phyloP scores from a whole-genome alignment of 805 yeast genomes.

The Kregervanrija delftensis region DNA sequence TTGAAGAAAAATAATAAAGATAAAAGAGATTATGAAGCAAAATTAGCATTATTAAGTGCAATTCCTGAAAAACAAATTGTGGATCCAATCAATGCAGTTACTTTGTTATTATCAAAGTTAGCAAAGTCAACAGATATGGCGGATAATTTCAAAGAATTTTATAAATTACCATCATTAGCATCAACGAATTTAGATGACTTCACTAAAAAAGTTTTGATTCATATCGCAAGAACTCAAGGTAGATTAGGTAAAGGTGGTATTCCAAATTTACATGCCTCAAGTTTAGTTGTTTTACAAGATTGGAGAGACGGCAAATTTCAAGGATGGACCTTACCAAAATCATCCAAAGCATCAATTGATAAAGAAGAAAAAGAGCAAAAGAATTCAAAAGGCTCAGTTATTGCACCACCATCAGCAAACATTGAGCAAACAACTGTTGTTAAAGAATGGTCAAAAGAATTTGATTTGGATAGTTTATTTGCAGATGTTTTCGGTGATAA shows the following conservation, averaged over 20 bases:
- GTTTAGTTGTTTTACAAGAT: conserved; percentile 74
- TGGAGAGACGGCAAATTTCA: conserved; percentile 95
- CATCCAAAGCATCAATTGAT: conserved; percentile 29
- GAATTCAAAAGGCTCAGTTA: conserved; percentile 27
- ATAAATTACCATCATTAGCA: conserved; percentile 76
- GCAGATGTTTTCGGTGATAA: conserved; percentile 28
- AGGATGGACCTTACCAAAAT: conserved; percentile 80
- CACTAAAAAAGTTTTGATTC: conserved; percentile 81
- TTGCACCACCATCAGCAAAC: conserved; percentile 35
- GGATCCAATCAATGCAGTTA: conserved; percentile 81
- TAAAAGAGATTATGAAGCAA: conserved; percentile 73
- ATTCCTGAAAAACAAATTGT: conserved; percentile 77
- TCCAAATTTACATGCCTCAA: conserved; percentile 85
- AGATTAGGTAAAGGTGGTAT: conserved; percentile 89
- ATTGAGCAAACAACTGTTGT: conserved; percentile 75
- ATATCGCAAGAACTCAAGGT: conserved; percentile 88
- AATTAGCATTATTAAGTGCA: conserved; percentile 81
- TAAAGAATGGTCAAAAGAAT: conserved; percentile 87
- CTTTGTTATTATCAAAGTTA: conserved; percentile 67
- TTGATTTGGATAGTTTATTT: conserved; percentile 82
- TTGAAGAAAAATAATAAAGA: conserved; percentile 36
- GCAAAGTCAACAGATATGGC: conserved; percentile 72
- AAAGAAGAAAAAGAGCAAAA: conserved; percentile 34
- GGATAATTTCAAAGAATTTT: conserved; percentile 63
- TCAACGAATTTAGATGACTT: conserved; percentile 66